Percentiles rank a stretch among this genome's conserved stretches.
Conservation (phyloP, 2,329 filamentous ascomycete genomes). For the Ophiostoma triangulosporum region DNA sequence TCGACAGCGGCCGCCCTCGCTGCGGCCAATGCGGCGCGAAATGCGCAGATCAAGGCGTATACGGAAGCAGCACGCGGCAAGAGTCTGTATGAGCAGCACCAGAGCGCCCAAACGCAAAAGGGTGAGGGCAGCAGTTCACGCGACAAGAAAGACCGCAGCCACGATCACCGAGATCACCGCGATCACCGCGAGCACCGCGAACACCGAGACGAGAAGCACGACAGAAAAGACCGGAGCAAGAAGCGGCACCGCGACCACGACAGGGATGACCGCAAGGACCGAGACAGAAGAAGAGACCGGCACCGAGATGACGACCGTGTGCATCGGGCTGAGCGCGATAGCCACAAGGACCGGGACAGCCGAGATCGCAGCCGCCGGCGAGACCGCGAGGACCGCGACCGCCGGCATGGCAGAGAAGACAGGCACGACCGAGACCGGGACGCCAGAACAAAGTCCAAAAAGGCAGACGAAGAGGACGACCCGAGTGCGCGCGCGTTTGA, state of each 20-base stretch:
- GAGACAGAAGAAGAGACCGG: not conserved
- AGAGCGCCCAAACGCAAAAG: constrained; percentile 24
- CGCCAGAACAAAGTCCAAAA: not conserved
- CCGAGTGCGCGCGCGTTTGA: constrained; percentile 83
- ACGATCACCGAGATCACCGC: not conserved
- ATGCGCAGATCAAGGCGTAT: constrained; percentile 32
- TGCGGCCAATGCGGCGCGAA: constrained; percentile 44
- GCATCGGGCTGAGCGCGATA: not conserved
- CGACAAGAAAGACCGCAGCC: not conserved
- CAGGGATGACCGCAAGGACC: not conserved
- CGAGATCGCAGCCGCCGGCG: not conserved
- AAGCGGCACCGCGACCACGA: not conserved
- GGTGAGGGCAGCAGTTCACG: constrained; percentile 4
- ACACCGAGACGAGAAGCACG: not conserved
- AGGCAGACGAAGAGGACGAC: constrained; percentile 67
- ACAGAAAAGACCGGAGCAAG: not conserved
- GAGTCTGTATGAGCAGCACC: constrained; percentile 48
- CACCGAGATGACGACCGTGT: not conserved
- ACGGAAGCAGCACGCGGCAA: constrained; percentile 41
- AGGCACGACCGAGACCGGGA: not conserved
- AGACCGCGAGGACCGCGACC: not conserved
- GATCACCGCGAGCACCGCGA: not conserved
- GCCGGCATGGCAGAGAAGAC: not conserved
- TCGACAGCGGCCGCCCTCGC: constrained; percentile 23
- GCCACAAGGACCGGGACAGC: not conserved